A percentile compares a stretch with the other conserved stretches of the same genome.
phyloP scores from a whole-genome alignment of 352 stramenopile genomes.

The Thalassiosira exigua region DNA sequence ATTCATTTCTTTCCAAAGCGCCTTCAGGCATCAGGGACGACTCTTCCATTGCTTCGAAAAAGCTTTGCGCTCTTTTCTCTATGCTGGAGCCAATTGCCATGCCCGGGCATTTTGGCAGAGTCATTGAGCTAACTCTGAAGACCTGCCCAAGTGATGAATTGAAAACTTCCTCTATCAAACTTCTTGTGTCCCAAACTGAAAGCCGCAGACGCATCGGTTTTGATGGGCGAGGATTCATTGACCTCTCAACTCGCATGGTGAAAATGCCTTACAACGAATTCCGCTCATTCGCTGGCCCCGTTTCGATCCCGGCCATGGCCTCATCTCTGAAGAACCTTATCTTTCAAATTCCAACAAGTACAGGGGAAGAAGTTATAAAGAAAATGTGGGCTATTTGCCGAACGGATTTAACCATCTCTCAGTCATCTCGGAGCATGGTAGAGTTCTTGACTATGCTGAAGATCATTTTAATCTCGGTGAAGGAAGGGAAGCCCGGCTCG shows the following conservation, averaged over 20 bases:
- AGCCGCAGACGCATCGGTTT: slow-evolving; percentile 65
- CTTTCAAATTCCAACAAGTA: slow-evolving; percentile 50
- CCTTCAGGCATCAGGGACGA: background rate
- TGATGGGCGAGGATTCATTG: slow-evolving; percentile 74
- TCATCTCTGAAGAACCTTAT: slow-evolving; percentile 41
- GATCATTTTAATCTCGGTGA: slow-evolving; percentile 18
- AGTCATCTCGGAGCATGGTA: slow-evolving; percentile 15
- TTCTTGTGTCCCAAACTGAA: slow-evolving; percentile 74
- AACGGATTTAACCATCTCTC: slow-evolving; percentile 1
- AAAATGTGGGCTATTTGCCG: slow-evolving; percentile 49
- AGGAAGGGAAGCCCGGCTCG: slow-evolving; percentile 14
- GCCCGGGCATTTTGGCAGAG: slow-evolving; percentile 43
- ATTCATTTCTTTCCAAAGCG: slow-evolving; percentile 16
- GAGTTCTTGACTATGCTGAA: slow-evolving; percentile 47
- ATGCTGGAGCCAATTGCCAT: slow-evolving; percentile 35
- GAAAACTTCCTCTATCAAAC: slow-evolving; percentile 54
- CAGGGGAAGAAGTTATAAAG: slow-evolving; percentile 33
- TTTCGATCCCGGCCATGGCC: slow-evolving; percentile 29
- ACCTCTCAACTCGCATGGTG: slow-evolving; percentile 44
- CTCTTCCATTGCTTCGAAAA: slow-evolving; percentile 7
- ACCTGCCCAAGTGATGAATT: slow-evolving; percentile 26
- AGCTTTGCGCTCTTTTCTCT: slow-evolving; percentile 35
- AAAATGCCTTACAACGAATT: slow-evolving; percentile 45
- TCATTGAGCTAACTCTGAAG: slow-evolving; percentile 54
- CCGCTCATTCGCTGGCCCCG: slow-evolving; percentile 12